Conservation (phyloP, 2,329 filamentous ascomycete species). For the Exophiala oligosperma region DNA sequence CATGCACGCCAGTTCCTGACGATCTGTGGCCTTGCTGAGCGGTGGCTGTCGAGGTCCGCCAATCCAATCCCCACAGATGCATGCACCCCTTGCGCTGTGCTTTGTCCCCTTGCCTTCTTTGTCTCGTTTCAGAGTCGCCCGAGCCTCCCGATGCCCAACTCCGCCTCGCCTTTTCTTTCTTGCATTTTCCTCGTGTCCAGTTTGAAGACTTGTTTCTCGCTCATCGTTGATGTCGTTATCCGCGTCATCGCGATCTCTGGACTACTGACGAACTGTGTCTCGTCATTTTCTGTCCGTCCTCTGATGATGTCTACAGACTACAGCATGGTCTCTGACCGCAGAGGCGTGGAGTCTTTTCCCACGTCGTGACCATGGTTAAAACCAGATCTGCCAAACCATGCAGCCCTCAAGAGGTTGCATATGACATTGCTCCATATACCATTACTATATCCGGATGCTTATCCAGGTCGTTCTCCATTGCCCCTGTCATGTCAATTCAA, state of each 20-base stretch:
- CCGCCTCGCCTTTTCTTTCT: neutral
- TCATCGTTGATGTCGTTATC: constrained; percentile 4
- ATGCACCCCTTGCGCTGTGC: neutral
- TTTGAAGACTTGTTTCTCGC: neutral
- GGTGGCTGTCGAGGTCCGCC: neutral
- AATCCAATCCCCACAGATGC: neutral
- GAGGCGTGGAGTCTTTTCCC: neutral
- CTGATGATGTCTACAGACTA: constrained; percentile 5
- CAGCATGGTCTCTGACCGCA: neutral
- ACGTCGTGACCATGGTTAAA: neutral
- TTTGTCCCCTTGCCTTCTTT: neutral
- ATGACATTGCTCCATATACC: neutral
- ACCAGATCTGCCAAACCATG: neutral
- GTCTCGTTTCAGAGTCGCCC: neutral
- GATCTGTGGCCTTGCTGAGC: neutral
- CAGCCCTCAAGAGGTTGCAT: neutral
- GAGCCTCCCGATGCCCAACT: neutral
- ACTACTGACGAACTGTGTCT: neutral
- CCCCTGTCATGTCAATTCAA: neutral
- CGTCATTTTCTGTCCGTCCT: constrained; percentile 1
- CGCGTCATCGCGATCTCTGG: constrained; percentile 1
- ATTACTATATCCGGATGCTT: neutral
- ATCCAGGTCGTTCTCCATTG: neutral
- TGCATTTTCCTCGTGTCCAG: neutral
- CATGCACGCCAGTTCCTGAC: constrained; percentile 1